Percentiles rank a stretch among this genome's conserved stretches.
phyloP scores from a whole-genome alignment of 2,329 filamentous ascomycete genomes.

The Cytospora chrysosperma region DNA sequence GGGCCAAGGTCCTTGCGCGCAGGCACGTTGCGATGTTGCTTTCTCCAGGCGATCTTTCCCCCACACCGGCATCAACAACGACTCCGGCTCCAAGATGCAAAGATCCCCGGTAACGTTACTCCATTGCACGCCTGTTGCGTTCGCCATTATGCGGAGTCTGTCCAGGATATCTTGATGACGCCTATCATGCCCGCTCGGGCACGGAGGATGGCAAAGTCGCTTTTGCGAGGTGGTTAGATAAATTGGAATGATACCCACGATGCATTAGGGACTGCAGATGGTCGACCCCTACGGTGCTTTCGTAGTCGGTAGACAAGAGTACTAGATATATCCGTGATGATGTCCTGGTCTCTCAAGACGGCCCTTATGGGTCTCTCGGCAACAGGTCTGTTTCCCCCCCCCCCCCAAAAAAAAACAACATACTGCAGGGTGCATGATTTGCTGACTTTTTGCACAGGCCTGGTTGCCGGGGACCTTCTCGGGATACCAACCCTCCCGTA shows the following conservation, averaged over 20 bases:
- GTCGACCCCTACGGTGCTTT: background rate
- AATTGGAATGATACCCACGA: slow-evolving; percentile 2
- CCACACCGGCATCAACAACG: background rate
- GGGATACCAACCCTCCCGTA: slow-evolving; percentile 22
- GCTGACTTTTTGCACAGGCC: slow-evolving; percentile 3
- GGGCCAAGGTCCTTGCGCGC: background rate
- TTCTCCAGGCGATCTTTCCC: background rate
- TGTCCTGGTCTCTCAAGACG: background rate
- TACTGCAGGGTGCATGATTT: too few relatives aligned
- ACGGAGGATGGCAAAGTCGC: background rate
- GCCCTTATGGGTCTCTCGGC: slow-evolving; percentile 14
- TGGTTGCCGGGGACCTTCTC: slow-evolving; percentile 15
- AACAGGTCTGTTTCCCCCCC: slow-evolving; percentile 4
- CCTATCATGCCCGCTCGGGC: background rate
- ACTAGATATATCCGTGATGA: slow-evolving; percentile 11
- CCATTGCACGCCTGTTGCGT: background rate
- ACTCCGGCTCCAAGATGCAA: slow-evolving; percentile 2
- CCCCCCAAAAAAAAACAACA: too few relatives aligned
- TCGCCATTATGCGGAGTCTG: slow-evolving; percentile 18
- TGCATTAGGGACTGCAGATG: background rate
- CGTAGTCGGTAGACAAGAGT: slow-evolving; percentile 11
- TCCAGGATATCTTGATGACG: slow-evolving; percentile 13
- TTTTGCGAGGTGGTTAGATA: slow-evolving; percentile 6
- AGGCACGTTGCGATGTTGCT: background rate
- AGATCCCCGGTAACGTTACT: slow-evolving; percentile 24